phyloP scores from a whole-genome alignment of 345 rosid species.

The Eutrema yunnanense region DNA sequence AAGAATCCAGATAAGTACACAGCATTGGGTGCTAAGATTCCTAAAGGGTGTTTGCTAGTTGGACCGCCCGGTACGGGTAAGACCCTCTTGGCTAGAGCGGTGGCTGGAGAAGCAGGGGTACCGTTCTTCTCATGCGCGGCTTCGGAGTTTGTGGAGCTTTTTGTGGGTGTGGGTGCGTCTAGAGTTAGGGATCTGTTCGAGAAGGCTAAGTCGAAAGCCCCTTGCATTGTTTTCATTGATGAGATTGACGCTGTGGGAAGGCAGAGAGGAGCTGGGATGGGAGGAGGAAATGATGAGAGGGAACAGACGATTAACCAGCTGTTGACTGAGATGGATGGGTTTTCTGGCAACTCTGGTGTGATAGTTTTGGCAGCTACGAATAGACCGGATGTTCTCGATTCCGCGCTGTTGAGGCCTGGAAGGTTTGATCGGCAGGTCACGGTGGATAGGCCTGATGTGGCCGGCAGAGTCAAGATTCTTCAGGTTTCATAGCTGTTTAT shows the following conservation, averaged over 20 bases:
- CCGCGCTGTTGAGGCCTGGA: constrained; percentile 80
- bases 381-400: constrained; percentile 81
- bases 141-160: constrained; percentile 78
- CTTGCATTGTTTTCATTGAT: constrained; percentile 77
- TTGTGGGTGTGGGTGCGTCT: constrained; percentile 86
- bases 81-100: constrained; percentile 76
- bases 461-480: constrained; percentile 87
- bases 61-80: constrained; percentile 90
- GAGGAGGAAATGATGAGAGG: constrained; percentile 94
- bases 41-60: constrained; percentile 73
- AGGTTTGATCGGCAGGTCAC: constrained; percentile 91
- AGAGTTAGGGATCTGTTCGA: constrained; percentile 87
- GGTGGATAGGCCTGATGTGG: constrained; percentile 87
- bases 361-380: constrained; percentile 90
- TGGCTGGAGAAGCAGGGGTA: constrained; percentile 83
- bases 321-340: constrained; percentile 93
- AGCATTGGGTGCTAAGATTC: constrained; percentile 76
- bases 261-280: constrained; percentile 93
- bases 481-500: constrained; percentile 38
- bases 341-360: constrained; percentile 81
- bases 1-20: constrained; percentile 85
- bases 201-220: constrained; percentile 79
- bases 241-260: constrained; percentile 94
- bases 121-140: constrained; percentile 85
- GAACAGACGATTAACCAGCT: constrained; percentile 87